A percentile compares a stretch with the other conserved stretches of the same genome.
phyloP scores from a whole-genome alignment of 306 rosid genomes.

The Betula pendula region DNA sequence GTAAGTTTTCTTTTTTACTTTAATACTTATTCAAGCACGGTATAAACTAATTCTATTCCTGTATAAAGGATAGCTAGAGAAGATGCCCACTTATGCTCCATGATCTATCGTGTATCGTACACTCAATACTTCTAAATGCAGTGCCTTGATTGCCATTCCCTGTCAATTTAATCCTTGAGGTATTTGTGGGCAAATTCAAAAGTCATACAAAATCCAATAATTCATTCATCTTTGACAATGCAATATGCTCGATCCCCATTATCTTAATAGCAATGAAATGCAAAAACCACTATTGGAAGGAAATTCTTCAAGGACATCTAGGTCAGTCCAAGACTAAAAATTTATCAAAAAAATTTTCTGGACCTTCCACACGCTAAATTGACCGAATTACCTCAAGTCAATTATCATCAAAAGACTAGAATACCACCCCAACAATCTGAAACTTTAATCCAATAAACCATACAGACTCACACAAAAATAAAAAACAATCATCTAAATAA shows the following conservation, averaged over 20 bases:
- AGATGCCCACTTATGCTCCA: background rate
- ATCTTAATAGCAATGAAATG: background rate
- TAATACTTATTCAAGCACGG: background rate
- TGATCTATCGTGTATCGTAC: background rate
- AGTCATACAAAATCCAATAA: background rate
- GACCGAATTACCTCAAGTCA: background rate
- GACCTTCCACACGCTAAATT: background rate
- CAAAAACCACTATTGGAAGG: background rate
- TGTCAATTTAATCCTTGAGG: background rate
- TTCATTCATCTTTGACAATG: background rate
- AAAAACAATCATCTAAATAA: background rate
- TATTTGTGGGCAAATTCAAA: background rate
- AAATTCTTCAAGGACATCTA: background rate
- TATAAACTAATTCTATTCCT: background rate
- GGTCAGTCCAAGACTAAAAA: background rate
- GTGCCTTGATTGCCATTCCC: background rate
- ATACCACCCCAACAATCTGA: background rate
- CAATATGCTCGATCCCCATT: background rate
- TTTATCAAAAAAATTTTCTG: background rate
- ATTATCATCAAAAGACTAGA: background rate
- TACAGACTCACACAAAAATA: background rate
- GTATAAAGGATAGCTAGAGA: background rate
- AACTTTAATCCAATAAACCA: background rate
- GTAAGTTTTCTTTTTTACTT: background rate
- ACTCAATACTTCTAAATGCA: background rate